Conservation (phyloP, 1,139 yeast genomes). For the Geotrichum histeridarum region DNA sequence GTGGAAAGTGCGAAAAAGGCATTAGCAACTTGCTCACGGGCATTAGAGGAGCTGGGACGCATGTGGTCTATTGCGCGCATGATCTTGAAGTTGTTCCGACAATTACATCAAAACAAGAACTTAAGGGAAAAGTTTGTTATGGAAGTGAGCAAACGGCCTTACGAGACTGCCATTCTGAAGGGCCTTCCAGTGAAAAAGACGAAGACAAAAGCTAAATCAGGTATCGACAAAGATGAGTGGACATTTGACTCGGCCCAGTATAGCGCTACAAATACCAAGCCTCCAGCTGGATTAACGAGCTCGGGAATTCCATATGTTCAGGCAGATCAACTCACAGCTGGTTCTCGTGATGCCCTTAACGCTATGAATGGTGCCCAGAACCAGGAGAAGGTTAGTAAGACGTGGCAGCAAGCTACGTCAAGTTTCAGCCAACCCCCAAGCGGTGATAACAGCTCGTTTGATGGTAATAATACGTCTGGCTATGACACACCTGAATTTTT, state of each 20-base stretch:
- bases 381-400: background rate
- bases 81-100: constrained; percentile 35
- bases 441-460: background rate
- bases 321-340: background rate
- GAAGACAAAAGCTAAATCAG: background rate
- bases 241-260: background rate
- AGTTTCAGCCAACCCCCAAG: background rate
- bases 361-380: background rate
- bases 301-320: background rate
- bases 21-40: constrained; percentile 48
- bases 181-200: background rate
- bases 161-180: background rate
- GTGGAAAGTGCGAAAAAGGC: constrained; percentile 59
- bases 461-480: background rate
- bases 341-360: background rate
- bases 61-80: constrained; percentile 42
- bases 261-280: background rate
- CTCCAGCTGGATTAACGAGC: background rate
- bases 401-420: background rate
- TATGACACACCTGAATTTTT: constrained; percentile 31
- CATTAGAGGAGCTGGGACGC: constrained; percentile 50
- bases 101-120: constrained; percentile 29
- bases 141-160: constrained; percentile 11
- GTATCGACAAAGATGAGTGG: background rate
- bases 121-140: constrained; percentile 31